Base-by-base conservation (phyloP, 345 rosid genomes). In the Salix dunnii region DNA sequence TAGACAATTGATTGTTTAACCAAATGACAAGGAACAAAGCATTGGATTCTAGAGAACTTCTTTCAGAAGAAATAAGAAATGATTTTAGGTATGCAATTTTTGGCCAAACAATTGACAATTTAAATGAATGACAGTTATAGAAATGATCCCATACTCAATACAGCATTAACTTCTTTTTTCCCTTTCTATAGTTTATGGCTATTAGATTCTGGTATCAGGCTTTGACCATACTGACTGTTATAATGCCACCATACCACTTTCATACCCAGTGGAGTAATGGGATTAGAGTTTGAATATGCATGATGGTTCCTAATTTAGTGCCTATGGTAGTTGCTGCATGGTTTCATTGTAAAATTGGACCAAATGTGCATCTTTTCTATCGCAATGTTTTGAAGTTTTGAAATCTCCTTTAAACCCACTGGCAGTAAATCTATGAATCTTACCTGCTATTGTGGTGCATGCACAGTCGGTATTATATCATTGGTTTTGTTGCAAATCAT, bases 401-500 rank as follows among this genome's bases (percentile, higher is more conserved):
- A 40, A 69, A 12, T 64, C 20, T n/a, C 13, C 18, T 25, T 6
- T 65, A 31, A 49, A 36, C 43, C 35, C 23, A 40, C 46, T 49
- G 30, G 11, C 25, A 36, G 6, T 27, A 12, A 16, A 30, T 5
- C 10, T 35, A 21, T 62, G 25, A 28, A 20, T 76, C 40, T 40
- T 76, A 40, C 16, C 42, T 66, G 25, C 7, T 55, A 65, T 21
- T 66, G 68, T 11, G 70, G 33, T 64, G 42, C 12, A n/a, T 33
- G 30, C 31, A 63, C 27, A 33, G n/a, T 38, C 68, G 51, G 13
- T 76, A 27, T 61, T 58, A 36, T 48, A 31, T 48, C 36, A 33
- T 21, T 67, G 75, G 14, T 64, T 71, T 77, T 51, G 20, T 18
- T 76, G 30, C 73, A 49, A 46, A 58, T 49, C 49, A 64, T 51